A percentile compares a stretch with the other conserved stretches of the same genome.
Conservation (phyloP, 768 basidiomycete species). For the Suillus decipiens region DNA sequence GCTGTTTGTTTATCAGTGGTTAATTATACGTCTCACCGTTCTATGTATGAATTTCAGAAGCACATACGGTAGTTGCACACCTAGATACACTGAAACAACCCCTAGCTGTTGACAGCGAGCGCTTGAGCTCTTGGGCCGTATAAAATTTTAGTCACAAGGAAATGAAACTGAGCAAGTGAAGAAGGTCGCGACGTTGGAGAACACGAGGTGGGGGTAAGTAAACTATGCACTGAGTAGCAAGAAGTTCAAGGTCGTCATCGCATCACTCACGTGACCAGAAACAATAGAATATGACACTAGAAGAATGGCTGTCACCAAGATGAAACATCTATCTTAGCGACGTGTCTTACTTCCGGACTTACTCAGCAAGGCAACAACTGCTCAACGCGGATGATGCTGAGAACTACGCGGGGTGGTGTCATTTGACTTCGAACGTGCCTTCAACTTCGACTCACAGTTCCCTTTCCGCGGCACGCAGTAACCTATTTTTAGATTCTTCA, state of each 20-base stretch:
- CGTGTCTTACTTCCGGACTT: no score
- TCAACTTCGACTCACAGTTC: background rate
- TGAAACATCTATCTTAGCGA: no score
- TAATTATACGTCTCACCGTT: background rate
- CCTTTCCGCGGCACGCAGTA: background rate
- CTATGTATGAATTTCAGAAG: background rate
- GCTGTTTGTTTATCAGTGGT: background rate
- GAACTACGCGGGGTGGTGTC: background rate
- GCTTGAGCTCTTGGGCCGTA: background rate
- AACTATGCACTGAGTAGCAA: background rate
- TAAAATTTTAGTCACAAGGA: background rate
- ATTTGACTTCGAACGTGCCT: constrained; percentile 10
- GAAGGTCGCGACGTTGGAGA: background rate
- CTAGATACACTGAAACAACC: background rate
- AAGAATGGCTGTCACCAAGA: no score
- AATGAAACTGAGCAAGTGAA: background rate
- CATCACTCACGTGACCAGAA: constrained; percentile 23
- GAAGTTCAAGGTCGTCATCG: background rate
- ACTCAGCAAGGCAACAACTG: no score
- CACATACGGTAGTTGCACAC: background rate
- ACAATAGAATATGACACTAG: no score
- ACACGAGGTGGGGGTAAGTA: background rate
- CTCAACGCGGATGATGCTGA: no score
- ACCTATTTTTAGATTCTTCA: background rate
- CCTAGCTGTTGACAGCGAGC: background rate